These are phyloP conservation scores for Actinidia arguta DNA, from an alignment of 179 eudicot genomes.

Conservation along the genomic window DNA sequence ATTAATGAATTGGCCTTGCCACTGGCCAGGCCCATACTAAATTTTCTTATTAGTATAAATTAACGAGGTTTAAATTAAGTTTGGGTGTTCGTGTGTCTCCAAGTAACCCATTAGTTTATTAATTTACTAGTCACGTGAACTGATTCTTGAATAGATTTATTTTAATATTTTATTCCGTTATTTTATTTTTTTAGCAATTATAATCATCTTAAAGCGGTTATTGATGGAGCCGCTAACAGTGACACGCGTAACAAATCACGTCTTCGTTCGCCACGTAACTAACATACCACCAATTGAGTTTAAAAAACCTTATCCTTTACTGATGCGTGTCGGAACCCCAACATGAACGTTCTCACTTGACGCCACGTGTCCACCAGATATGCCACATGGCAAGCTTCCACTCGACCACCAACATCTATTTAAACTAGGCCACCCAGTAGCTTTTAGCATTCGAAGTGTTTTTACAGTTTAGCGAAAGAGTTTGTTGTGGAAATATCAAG, in stretches of 20 bases:
- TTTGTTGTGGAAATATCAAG: neutral
- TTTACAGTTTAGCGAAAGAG: neutral
- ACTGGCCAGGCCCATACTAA: no score
- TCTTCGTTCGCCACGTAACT: neutral
- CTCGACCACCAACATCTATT: neutral
- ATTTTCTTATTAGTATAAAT: no score
- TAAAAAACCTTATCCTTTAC: neutral
- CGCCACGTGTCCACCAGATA: neutral
- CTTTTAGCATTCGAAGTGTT: neutral
- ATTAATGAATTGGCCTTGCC: no score
- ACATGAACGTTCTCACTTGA: neutral
- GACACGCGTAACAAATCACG: conserved; percentile 5
- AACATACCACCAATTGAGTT: neutral
- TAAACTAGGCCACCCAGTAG: neutral
- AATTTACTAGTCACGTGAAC: no score
- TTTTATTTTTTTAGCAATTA: no score
- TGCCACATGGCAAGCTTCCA: neutral
- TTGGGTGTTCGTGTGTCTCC: no score
- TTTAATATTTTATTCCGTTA: no score
- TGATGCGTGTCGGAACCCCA: neutral
- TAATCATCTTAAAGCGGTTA: no score
- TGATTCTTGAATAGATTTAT: no score
- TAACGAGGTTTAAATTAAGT: no score
- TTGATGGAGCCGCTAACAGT: neutral
- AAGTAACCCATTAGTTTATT: no score